A percentile compares a stretch with the other conserved stretches of the same genome.
Conservation (phyloP, 371 early-diverging fungal genomes). For the Mucor circinelloides region DNA sequence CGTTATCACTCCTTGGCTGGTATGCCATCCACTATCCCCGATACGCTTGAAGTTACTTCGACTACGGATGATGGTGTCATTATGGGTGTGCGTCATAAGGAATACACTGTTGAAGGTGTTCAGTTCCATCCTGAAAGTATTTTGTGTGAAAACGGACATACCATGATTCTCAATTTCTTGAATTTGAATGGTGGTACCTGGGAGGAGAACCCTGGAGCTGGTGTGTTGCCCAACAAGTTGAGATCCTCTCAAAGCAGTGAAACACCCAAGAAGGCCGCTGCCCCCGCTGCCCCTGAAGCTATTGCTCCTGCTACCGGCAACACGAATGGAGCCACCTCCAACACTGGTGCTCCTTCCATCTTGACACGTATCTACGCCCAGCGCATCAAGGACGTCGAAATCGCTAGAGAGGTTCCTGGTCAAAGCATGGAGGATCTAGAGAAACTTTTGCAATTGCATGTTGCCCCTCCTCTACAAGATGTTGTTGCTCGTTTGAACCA, state of each 20-base stretch:
- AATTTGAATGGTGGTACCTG: slow-evolving; percentile 84
- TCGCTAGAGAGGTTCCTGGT: slow-evolving; percentile 76
- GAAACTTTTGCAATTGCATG: slow-evolving; percentile 66
- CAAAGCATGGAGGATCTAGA: slow-evolving; percentile 68
- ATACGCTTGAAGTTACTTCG: slow-evolving; percentile 80
- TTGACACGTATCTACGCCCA: slow-evolving; percentile 74
- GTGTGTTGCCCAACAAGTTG: slow-evolving; percentile 40
- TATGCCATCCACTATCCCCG: slow-evolving; percentile 81
- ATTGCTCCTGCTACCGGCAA: neutral
- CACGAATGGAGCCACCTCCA: neutral
- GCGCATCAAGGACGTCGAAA: slow-evolving; percentile 78
- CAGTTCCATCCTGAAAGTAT: slow-evolving; percentile 98
- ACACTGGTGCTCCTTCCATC: slow-evolving; percentile 50
- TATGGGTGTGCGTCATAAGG: slow-evolving; percentile 93
- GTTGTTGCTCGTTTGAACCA: slow-evolving; percentile 72
- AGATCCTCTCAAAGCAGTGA: slow-evolving; percentile 33
- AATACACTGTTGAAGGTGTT: slow-evolving; percentile 90
- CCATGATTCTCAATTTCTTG: slow-evolving; percentile 89
- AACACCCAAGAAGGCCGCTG: slow-evolving; percentile 30
- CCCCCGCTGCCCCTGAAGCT: slow-evolving; percentile 6
- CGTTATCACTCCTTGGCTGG: slow-evolving; percentile 97
- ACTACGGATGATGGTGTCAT: slow-evolving; percentile 85
- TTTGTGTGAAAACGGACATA: slow-evolving; percentile 86
- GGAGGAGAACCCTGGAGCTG: slow-evolving; percentile 69
- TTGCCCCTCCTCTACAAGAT: slow-evolving; percentile 79